Evolutionary conservation across 2,329 filamentous ascomycete genomes (phyloP).

Genomic region (Colletotrichum caudatum): DNA sequence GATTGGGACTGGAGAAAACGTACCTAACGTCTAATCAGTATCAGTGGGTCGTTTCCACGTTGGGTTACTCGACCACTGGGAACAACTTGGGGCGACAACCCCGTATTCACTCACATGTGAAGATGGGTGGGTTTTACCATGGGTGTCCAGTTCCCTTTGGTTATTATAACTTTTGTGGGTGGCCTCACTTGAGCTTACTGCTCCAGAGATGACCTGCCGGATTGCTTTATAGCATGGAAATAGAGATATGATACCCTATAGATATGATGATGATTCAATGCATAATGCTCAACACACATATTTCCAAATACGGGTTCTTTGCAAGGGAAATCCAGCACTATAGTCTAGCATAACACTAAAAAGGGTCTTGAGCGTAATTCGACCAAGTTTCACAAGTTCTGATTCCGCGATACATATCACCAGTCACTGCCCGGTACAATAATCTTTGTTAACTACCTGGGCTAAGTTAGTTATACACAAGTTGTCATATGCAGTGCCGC

Average conservation of each 20-base stretch:
- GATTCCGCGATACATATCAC: too few species aligned
- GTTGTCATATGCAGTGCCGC: not conserved
- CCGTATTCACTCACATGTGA: not conserved
- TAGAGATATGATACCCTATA: constrained; percentile 19
- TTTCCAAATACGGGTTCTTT: not conserved
- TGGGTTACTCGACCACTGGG: not conserved
- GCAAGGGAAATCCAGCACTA: too few species aligned
- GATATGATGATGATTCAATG: not conserved
- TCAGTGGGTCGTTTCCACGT: not conserved
- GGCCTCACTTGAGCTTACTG: not conserved
- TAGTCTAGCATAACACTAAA: not conserved
- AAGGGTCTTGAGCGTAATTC: too few species aligned
- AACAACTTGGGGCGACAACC: too few species aligned
- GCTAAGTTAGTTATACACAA: too few species aligned
- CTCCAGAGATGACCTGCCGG: not conserved
- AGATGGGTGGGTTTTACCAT: not conserved
- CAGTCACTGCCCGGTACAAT: too few species aligned
- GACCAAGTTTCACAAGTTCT: too few species aligned
- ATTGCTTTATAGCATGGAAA: not conserved
- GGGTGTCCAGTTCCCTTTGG: not conserved
- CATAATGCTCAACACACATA: not conserved
- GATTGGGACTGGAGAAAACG: constrained; percentile 11
- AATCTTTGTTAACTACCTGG: too few species aligned
- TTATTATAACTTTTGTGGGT: too few species aligned
- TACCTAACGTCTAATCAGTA: not conserved